Evolutionary conservation across 768 basidiomycete genomes (phyloP).

Genomic region (Termitomyces sp.): DNA sequence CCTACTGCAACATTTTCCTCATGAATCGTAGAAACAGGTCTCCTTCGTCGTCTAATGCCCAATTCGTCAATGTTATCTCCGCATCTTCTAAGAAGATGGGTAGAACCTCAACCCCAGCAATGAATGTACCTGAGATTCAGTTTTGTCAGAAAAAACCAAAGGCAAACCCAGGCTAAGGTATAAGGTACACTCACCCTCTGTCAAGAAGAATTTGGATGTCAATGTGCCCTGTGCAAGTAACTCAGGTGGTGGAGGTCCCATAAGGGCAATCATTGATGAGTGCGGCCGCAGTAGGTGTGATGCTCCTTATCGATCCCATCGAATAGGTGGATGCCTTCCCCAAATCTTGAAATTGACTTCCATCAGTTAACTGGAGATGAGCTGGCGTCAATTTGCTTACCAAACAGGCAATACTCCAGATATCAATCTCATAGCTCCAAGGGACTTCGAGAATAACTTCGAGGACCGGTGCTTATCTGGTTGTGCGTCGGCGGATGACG

Average conservation of each 20-base stretch:
- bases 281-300: background rate
- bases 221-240: background rate
- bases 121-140: background rate
- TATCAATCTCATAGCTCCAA: constrained; percentile 23
- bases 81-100: background rate
- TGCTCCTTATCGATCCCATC: background rate
- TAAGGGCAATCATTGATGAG: constrained; percentile 3
- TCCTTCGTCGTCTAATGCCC: constrained; percentile 3
- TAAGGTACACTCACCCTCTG: background rate
- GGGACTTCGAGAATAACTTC: constrained; percentile 23
- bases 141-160: background rate
- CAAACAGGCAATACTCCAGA: constrained; percentile 27
- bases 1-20: constrained; percentile 8
- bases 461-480: constrained; percentile 23
- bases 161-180: background rate
- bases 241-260: constrained; percentile 5
- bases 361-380: background rate
- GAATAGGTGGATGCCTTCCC: background rate
- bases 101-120: background rate
- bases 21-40: constrained; percentile 2
- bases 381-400: constrained; percentile 9
- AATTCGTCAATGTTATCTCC: background rate
- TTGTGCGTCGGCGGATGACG: constrained; percentile 17
- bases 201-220: background rate
- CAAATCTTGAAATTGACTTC: background rate